A percentile compares a stretch with the other conserved stretches of the same genome.
Evolutionary conservation across 495 filamentous ascomycete genomes (phyloP).

Genomic region (Xylaria telfairii): DNA sequence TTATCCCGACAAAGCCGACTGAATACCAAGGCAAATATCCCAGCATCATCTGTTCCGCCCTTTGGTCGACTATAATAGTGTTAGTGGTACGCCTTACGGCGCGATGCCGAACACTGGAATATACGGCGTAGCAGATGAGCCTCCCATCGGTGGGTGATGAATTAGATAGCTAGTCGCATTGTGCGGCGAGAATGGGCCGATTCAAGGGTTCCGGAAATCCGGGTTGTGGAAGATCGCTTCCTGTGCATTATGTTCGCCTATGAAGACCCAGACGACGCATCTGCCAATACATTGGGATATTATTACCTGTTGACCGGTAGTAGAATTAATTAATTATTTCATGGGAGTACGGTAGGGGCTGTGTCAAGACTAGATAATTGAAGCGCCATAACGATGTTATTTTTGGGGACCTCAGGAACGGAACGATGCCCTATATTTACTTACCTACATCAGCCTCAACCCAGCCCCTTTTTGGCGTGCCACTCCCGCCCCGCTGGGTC

Average conservation of each 20-base stretch:
- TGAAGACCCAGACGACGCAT: conserved; percentile 1
- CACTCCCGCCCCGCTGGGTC: conserved; percentile 22
- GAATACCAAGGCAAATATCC: not conserved
- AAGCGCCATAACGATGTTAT: not conserved
- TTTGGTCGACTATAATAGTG: not conserved
- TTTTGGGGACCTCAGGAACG: not conserved
- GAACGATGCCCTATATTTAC: not conserved
- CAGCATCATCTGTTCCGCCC: not conserved
- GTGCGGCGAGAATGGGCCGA: not conserved
- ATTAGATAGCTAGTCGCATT: not conserved
- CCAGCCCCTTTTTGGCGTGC: conserved; percentile 30
- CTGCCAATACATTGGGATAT: not conserved
- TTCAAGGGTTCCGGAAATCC: not conserved
- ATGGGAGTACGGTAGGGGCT: not conserved
- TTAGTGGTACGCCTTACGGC: not conserved
- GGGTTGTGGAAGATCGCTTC: not conserved
- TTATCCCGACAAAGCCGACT: not conserved
- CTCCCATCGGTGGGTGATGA: not conserved
- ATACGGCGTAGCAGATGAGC: not conserved
- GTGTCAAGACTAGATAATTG: not conserved
- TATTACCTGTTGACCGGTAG: not conserved
- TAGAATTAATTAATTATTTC: not conserved
- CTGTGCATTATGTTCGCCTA: not conserved
- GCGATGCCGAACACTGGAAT: not conserved
- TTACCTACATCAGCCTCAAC: conserved; percentile 40